Conservation (phyloP, 257 asterid species). For the Anisodus tanguticus region DNA sequence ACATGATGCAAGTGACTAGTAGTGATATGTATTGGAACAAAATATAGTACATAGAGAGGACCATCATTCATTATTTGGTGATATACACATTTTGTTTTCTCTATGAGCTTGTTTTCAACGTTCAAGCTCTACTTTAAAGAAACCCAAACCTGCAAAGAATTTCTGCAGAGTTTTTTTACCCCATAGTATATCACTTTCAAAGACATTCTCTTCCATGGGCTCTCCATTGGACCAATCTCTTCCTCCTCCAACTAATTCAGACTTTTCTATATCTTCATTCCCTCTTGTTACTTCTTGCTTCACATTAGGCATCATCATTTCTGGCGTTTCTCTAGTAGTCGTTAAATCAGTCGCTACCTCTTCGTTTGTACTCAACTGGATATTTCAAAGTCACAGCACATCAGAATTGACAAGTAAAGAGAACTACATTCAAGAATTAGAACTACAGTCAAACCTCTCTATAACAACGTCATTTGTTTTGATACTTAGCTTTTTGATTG, state of each 20-base stretch:
- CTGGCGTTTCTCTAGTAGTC: conserved; percentile 35
- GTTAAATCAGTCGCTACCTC: conserved; percentile 31
- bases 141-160: conserved; percentile 61
- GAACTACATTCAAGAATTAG: neutral
- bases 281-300: conserved; percentile 31
- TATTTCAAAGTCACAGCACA: neutral
- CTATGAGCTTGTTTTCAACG: conserved; percentile 2
- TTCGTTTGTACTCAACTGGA: conserved; percentile 44
- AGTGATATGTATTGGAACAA: neutral
- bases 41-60: neutral
- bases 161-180: conserved; percentile 62
- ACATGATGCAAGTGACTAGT: neutral
- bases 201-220: conserved; percentile 27
- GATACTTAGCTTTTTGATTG: no score
- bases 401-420: neutral
- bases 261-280: conserved; percentile 27
- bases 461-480: no score
- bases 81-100: neutral
- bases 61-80: conserved; percentile 8
- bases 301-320: conserved; percentile 33
- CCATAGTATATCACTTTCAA: conserved; percentile 55
- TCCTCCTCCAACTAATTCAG: conserved; percentile 30
- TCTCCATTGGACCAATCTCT: neutral
- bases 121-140: conserved; percentile 29
- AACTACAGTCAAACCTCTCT: neutral